Percentiles rank a stretch among this genome's conserved stretches.
These are phyloP conservation scores for Erythrobasidium hasegawianum DNA, from an alignment of 1,284 basidiomycete species.

Conservation along the genomic window DNA sequence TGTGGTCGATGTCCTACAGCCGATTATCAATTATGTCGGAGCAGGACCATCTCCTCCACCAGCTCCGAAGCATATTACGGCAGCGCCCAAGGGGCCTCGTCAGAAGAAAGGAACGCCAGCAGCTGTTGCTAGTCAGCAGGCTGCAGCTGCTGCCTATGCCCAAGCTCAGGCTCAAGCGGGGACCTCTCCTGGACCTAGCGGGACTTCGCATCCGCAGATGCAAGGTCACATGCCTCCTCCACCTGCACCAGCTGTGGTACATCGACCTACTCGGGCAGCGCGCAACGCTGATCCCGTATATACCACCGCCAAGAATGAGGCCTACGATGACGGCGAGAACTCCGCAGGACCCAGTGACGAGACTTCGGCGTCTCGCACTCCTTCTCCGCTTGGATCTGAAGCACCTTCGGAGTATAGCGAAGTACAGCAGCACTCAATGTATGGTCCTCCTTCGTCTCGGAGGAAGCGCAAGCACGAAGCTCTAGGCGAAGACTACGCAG, in stretches of 20 bases:
- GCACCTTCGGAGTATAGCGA: slow-evolving; percentile 42
- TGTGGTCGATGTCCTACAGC: slow-evolving; percentile 79
- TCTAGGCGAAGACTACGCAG: slow-evolving; percentile 40
- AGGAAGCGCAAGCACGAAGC: slow-evolving; percentile 40
- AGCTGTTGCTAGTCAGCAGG: slow-evolving; percentile 18
- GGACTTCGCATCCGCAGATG: background rate
- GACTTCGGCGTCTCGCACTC: slow-evolving; percentile 81
- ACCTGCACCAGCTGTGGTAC: background rate
- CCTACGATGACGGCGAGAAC: slow-evolving; percentile 68
- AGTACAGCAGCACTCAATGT: slow-evolving; percentile 19
- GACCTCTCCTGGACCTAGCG: background rate
- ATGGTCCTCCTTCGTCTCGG: slow-evolving; percentile 20
- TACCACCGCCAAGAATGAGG: slow-evolving; percentile 27
- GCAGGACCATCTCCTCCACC: slow-evolving; percentile 83
- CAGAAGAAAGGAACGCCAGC: slow-evolving; percentile 37
- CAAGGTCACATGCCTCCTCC: background rate
- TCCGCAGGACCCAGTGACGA: slow-evolving; percentile 77
- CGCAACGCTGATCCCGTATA: slow-evolving; percentile 37
- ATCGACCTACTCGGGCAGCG: slow-evolving; percentile 24
- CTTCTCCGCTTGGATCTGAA: slow-evolving; percentile 68
- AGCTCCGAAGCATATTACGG: slow-evolving; percentile 91
- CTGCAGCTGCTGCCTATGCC: background rate
- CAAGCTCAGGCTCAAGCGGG: slow-evolving; percentile 29
- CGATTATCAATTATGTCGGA: slow-evolving; percentile 92
- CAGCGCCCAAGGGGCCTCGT: slow-evolving; percentile 57